These are phyloP conservation scores for Cucurbita pepo DNA, from an alignment of 306 rosid genomes.

Conservation along the genomic window DNA sequence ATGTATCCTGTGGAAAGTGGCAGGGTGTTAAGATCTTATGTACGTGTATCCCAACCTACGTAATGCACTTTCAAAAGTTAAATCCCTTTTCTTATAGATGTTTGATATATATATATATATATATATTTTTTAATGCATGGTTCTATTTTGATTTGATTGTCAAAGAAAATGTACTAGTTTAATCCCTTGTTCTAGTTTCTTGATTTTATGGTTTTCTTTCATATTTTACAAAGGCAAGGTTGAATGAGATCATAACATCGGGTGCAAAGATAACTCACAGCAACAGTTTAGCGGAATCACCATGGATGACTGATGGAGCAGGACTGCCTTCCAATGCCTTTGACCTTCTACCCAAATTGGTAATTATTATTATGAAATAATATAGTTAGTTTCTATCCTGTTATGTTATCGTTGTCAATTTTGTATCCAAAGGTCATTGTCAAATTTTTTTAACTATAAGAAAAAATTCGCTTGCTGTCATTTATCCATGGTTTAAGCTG, in stretches of 20 bases:
- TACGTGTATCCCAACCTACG: neutral
- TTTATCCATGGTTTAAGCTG: neutral
- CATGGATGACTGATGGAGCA: slow-evolving; percentile 83
- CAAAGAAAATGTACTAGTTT: neutral
- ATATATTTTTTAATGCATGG: too few relatives aligned
- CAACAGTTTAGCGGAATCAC: slow-evolving; percentile 36
- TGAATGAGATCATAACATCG: slow-evolving; percentile 60
- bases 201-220: slow-evolving; percentile 1
- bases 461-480: neutral
- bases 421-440: neutral
- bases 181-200: neutral
- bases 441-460: neutral
- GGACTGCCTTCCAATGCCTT: slow-evolving; percentile 76
- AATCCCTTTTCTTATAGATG: neutral
- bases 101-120: too few relatives aligned
- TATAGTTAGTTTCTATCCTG: neutral
- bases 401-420: neutral
- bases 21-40: neutral
- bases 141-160: neutral
- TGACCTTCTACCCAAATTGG: slow-evolving; percentile 72
- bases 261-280: slow-evolving; percentile 21
- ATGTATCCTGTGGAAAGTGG: neutral
- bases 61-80: neutral
- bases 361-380: slow-evolving; percentile 19
- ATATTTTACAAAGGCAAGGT: slow-evolving; percentile 39